Conservation (phyloP, 441 rosid species). For the Croton setiger region DNA sequence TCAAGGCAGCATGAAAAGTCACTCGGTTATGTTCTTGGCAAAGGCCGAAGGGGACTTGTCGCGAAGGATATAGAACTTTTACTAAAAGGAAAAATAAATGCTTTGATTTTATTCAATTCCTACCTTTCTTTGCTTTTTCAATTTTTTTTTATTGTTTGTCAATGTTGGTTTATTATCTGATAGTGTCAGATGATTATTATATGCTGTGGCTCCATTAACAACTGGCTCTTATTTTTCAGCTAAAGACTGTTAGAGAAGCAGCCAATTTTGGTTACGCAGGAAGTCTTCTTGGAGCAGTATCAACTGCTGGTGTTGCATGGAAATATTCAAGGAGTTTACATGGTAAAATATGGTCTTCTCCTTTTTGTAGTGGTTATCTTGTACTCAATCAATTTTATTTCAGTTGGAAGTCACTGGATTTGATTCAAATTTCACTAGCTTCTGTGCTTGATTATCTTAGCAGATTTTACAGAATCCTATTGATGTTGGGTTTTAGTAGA, state of each 20-base stretch:
- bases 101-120: no score
- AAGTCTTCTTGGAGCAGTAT: slow-evolving; percentile 63
- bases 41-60: neutral
- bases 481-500: neutral
- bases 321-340: slow-evolving; percentile 81
- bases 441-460: neutral
- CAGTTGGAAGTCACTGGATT: neutral
- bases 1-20: neutral
- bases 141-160: no score
- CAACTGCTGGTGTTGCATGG: slow-evolving; percentile 85
- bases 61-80: no score
- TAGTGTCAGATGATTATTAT: neutral
- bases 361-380: neutral
- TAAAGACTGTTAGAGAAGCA: slow-evolving; percentile 82
- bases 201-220: neutral
- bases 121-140: no score
- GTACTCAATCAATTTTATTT: neutral
- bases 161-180: neutral
- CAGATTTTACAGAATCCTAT: neutral
- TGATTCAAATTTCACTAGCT: neutral
- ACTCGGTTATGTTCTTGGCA: neutral
- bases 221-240: slow-evolving; percentile 33
- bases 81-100: no score
- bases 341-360: slow-evolving; percentile 53
- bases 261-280: slow-evolving; percentile 48